phyloP scores from a whole-genome alignment of 2,329 filamentous ascomycete species.

The Pseudogymnoascus sp. region DNA sequence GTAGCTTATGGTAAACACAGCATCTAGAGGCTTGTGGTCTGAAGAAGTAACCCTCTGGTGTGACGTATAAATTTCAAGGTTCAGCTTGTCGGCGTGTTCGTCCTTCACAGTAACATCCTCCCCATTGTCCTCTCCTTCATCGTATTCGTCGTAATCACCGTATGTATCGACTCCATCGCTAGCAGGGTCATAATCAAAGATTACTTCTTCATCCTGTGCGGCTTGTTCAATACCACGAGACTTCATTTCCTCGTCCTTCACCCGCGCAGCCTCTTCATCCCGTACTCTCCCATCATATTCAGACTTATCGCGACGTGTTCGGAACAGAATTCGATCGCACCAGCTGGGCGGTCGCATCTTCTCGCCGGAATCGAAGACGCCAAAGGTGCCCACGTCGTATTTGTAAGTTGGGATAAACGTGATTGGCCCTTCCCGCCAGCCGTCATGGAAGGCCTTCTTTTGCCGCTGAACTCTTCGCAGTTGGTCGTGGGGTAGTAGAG shows the following conservation, averaged over 20 bases:
- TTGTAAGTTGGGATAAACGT: slow-evolving; percentile 93
- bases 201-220: slow-evolving; percentile 69
- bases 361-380: slow-evolving; percentile 89
- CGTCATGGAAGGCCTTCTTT: slow-evolving; percentile 80
- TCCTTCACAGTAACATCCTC: slow-evolving; percentile 52
- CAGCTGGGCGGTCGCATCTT: slow-evolving; percentile 90
- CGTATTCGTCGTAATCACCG: slow-evolving; percentile 43
- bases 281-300: slow-evolving; percentile 56
- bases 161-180: slow-evolving; percentile 57
- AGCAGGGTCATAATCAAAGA: slow-evolving; percentile 88
- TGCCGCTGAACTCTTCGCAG: slow-evolving; percentile 66
- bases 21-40: slow-evolving; percentile 87
- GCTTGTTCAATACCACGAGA: slow-evolving; percentile 68
- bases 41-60: slow-evolving; percentile 88
- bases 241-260: slow-evolving; percentile 80
- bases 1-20: slow-evolving; percentile 77
- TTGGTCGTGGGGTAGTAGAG: slow-evolving; percentile 85
- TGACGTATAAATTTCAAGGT: slow-evolving; percentile 66
- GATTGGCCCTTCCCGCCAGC: slow-evolving; percentile 85
- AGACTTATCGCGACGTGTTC: slow-evolving; percentile 65
- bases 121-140: slow-evolving; percentile 33
- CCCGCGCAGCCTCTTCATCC: slow-evolving; percentile 61
- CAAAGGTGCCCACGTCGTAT: slow-evolving; percentile 90
- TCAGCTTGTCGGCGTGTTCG: slow-evolving; percentile 49
- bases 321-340: slow-evolving; percentile 90